A percentile compares a stretch with the other conserved stretches of the same genome.
Evolutionary conservation across 192 early-diverging fungal genomes (phyloP).

Genomic region (Coemansia guatemalensis): DNA sequence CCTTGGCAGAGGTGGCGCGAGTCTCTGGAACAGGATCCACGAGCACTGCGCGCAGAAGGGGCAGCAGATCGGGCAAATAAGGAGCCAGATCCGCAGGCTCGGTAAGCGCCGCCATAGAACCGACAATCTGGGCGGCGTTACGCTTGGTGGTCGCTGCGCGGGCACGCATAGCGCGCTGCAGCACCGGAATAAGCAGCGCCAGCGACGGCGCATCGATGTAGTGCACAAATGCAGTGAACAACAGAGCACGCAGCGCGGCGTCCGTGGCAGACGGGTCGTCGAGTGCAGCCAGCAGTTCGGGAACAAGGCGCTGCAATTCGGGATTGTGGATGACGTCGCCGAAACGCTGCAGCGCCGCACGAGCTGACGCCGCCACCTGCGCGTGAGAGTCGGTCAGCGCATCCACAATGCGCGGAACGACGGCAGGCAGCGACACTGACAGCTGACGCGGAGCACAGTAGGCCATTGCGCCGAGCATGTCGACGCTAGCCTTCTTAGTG

Average conservation of each 20-base stretch:
- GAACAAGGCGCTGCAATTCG: constrained; percentile 92
- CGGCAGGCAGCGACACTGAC: constrained; percentile 81
- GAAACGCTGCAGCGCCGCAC: constrained; percentile 79
- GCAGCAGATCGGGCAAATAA: constrained; percentile 80
- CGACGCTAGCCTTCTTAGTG: constrained; percentile 95
- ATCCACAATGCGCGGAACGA: constrained; percentile 89
- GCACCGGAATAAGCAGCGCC: constrained; percentile 92
- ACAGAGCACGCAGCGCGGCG: constrained; percentile 75
- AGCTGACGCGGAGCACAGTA: constrained; percentile 95
- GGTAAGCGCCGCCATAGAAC: constrained; percentile 95
- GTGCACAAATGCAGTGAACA: constrained; percentile 95
- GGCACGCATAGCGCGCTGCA: constrained; percentile 88
- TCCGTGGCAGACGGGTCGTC: constrained; percentile 85
- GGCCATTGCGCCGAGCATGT: constrained; percentile 94
- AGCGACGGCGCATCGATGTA: constrained; percentile 97
- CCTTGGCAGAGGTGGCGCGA: constrained; percentile 89
- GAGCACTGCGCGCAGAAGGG: constrained; percentile 85
- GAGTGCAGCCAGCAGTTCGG: constrained; percentile 80
- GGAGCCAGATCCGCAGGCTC: constrained; percentile 91
- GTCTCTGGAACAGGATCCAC: constrained; percentile 96
- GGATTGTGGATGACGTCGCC: constrained; percentile 98
- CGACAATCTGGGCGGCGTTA: constrained; percentile 96
- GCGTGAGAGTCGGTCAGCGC: constrained; percentile 91
- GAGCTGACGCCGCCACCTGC: constrained; percentile 86
- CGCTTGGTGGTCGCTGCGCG: constrained; percentile 91